Evolutionary conservation across 441 rosid genomes (phyloP).

Genomic region (Syzygium malaccense): DNA sequence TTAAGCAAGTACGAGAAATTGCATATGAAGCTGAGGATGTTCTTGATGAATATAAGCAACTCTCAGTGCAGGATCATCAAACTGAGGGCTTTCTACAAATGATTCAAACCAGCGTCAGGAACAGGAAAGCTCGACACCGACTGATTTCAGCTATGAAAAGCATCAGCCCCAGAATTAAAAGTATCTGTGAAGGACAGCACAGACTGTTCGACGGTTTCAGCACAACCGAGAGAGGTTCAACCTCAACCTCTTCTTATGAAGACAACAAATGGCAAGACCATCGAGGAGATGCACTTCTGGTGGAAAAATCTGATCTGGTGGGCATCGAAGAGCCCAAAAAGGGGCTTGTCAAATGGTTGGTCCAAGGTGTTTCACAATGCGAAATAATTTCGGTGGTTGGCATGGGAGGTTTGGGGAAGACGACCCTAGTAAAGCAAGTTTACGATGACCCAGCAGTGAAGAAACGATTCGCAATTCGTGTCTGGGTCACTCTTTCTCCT

Average conservation of each 20-base stretch:
- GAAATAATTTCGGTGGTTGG: not conserved
- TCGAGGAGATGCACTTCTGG: constrained; percentile 1
- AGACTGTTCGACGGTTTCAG: not conserved
- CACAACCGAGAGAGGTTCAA: not conserved
- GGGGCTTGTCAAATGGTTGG: not conserved
- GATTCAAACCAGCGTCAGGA: not conserved
- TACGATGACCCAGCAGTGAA: not conserved
- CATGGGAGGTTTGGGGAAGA: constrained; percentile 9
- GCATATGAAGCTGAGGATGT: constrained; percentile 9
- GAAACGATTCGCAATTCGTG: not conserved
- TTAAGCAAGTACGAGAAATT: constrained; percentile 3
- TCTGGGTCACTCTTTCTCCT: constrained; percentile 1
- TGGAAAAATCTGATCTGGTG: constrained; percentile 1
- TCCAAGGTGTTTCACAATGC: not conserved
- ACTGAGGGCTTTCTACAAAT: not conserved
- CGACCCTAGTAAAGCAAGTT: constrained; percentile 1
- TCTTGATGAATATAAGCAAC: constrained; percentile 2
- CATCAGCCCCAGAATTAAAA: not conserved
- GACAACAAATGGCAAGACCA: constrained; percentile 2
- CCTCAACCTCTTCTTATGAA: not conserved
- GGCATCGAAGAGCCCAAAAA: constrained; percentile 4
- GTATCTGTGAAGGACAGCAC: not conserved
- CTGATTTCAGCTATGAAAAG: not conserved
- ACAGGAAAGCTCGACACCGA: not conserved
- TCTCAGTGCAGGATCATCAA: not conserved